Evolutionary conservation across 78 protist species (phyloP), one percentile per base, ranked within the genome.

Genomic region (Andalucia godoyi): DNA sequence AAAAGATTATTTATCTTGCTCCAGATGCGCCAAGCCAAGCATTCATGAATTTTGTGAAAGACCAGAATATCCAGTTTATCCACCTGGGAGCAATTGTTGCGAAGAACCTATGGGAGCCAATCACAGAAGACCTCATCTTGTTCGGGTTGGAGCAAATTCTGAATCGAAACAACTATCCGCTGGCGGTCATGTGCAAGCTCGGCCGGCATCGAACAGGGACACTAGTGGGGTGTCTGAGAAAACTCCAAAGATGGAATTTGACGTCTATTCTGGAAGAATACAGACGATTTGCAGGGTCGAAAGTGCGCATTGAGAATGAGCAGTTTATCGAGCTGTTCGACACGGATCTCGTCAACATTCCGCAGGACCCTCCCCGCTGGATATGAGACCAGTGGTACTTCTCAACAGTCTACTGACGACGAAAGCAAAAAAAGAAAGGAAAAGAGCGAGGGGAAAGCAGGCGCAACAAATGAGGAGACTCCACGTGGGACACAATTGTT

Each of bases 301-400:
- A 82, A 46, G 66, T 17, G 4, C 75, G 97, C 2, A 55, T 72
- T 45, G 72, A 76, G 17, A 86, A 93, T 66, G 95, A 87, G 73
- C 95, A 92, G 41, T 89, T 93, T 60, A 89, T 93, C 36, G 96
- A 93, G 73, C 59, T 87, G 7, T 93, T 89, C 54, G 97, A 93
- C 66, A 71, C 70, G 33, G 97, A 91, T 59, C 79, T 92, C 39
- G 93, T 92, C 33, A 67, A 59, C 13, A 13, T 87, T 0, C 94
- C 96, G 8, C 9, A 9, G 12, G 29, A 68, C 34, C 41, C 73
- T 7, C 42, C 46, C n/a, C n/a, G n/a, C n/a, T n/a, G n/a, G n/a
- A n/a, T n/a, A n/a, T n/a, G n/a, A n/a, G n/a, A n/a, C n/a, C n/a
- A n/a, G n/a, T n/a, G n/a, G n/a, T n/a, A n/a, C n/a, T n/a, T n/a